These are phyloP conservation scores for Coemansia sp. DNA, from an alignment of 371 early-diverging fungal genomes.

Conservation along the genomic window DNA sequence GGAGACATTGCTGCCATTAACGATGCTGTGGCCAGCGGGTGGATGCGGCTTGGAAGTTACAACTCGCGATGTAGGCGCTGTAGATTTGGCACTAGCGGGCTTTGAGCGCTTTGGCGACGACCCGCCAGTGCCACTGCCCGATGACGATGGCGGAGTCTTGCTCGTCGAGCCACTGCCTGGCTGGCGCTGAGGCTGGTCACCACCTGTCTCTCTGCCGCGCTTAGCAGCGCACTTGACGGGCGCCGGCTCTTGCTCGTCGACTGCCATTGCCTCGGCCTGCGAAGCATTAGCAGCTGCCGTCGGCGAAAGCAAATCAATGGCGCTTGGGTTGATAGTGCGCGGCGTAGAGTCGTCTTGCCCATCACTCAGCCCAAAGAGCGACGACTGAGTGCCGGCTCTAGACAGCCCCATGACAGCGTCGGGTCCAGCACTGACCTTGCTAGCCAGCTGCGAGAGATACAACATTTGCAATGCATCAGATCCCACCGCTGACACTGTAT, in stretches of 20 bases:
- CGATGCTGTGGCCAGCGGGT: no score
- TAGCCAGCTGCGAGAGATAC: constrained; percentile 39
- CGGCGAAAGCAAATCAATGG: constrained; percentile 45
- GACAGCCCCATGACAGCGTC: constrained; percentile 3
- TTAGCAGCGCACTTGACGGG: not conserved
- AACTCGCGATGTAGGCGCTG: no score
- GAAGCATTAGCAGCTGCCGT: no score
- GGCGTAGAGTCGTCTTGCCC: constrained; percentile 17
- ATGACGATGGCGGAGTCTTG: no score
- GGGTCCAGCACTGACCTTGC: constrained; percentile 22
- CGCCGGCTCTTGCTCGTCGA: not conserved
- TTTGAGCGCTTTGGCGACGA: not conserved
- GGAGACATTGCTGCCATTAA: no score
- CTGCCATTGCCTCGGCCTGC: no score
- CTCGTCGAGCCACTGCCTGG: no score
- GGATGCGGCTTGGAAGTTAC: no score
- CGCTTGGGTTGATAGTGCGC: constrained; percentile 44
- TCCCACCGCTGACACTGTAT: no score
- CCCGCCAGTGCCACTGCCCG: no score
- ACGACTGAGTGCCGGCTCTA: constrained; percentile 8
- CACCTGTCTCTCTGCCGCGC: not conserved
- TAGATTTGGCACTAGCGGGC: no score
- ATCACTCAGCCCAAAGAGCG: constrained; percentile 15
- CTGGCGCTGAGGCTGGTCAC: no score
- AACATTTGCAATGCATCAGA: constrained; percentile 43